Percentiles rank a stretch among this genome's conserved stretches.
Evolutionary conservation across 2,329 filamentous ascomycete species (phyloP).

Genomic region (Ophiostoma novo-ulmi): DNA sequence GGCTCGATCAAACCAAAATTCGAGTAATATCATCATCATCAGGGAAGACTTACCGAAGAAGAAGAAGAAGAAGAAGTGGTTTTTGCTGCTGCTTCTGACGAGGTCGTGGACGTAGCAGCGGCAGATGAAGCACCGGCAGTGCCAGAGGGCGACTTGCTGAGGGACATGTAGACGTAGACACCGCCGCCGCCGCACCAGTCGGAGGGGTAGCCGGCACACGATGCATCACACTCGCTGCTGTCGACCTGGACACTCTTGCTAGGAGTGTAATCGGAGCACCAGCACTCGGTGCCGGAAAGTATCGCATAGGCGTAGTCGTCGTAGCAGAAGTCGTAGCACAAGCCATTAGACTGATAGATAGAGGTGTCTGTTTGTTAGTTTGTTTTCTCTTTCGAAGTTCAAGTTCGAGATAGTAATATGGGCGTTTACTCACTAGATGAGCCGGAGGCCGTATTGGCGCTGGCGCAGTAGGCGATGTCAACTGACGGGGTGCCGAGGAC

Average conservation of each 20-base stretch:
- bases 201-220: slow-evolving; percentile 63
- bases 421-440: slow-evolving; percentile 38
- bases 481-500: slow-evolving; percentile 23
- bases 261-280: slow-evolving; percentile 69
- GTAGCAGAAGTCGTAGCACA: slow-evolving; percentile 58
- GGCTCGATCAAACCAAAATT: no score
- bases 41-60: slow-evolving; percentile 21
- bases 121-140: slow-evolving; percentile 40
- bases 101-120: slow-evolving; percentile 11
- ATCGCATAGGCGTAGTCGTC: slow-evolving; percentile 61
- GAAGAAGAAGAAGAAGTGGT: slow-evolving; percentile 14
- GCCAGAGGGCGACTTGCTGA: slow-evolving; percentile 51
- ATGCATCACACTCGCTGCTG: slow-evolving; percentile 46
- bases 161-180: slow-evolving; percentile 61
- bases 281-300: slow-evolving; percentile 60
- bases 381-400: neutral
- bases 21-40: no score
- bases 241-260: slow-evolving; percentile 39
- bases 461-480: slow-evolving; percentile 41
- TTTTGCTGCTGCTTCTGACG: neutral
- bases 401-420: neutral
- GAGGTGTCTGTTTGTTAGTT: slow-evolving; percentile 42
- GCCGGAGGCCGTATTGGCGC: slow-evolving; percentile 42
- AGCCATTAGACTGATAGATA: slow-evolving; percentile 63
- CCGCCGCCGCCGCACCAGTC: slow-evolving; percentile 61